A percentile compares a stretch with the other conserved stretches of the same genome.
These are phyloP conservation scores for Metschnikowia dekortorum DNA, from an alignment of 805 yeast species.

Conservation along the genomic window DNA sequence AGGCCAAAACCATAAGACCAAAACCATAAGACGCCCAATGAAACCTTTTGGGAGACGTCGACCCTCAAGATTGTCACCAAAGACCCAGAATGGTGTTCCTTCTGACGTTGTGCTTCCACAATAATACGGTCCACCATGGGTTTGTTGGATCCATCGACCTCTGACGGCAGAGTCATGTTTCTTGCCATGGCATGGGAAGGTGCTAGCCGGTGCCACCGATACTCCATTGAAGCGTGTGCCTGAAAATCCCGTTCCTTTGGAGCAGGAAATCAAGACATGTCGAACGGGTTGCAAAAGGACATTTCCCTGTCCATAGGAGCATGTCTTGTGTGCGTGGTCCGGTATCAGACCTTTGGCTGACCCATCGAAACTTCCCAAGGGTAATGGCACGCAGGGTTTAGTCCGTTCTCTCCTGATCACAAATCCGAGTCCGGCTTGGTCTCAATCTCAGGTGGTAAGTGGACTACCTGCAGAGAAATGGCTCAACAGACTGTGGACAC, in stretches of 20 bases:
- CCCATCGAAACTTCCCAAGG: constrained; percentile 50
- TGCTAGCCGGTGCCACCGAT: constrained; percentile 95
- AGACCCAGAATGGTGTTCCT: constrained; percentile 79
- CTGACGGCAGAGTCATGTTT: constrained; percentile 97
- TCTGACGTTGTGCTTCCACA: constrained; percentile 87
- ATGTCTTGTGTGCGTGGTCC: constrained; percentile 93
- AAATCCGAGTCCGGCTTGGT: constrained; percentile 68
- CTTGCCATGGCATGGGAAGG: constrained; percentile 97
- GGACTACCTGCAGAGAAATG: constrained; percentile 98
- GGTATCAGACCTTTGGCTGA: constrained; percentile 96
- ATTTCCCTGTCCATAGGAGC: constrained; percentile 88
- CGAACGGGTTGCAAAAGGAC: constrained; percentile 84
- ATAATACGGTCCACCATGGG: constrained; percentile 88
- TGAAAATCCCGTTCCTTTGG: constrained; percentile 76
- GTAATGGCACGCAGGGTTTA: constrained; percentile 71
- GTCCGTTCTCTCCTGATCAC: constrained; percentile 86
- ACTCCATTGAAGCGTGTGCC: constrained; percentile 72
- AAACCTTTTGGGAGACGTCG: constrained; percentile 43
- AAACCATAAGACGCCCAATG: too few species aligned
- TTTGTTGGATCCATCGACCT: constrained; percentile 82
- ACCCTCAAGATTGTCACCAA: constrained; percentile 62
- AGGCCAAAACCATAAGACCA: too few species aligned
- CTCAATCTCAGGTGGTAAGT: constrained; percentile 94
- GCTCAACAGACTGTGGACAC: constrained; percentile 88
- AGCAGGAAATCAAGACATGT: constrained; percentile 81